Conservation (phyloP, 2,329 filamentous ascomycete species). For the Penicillium thymicola region DNA sequence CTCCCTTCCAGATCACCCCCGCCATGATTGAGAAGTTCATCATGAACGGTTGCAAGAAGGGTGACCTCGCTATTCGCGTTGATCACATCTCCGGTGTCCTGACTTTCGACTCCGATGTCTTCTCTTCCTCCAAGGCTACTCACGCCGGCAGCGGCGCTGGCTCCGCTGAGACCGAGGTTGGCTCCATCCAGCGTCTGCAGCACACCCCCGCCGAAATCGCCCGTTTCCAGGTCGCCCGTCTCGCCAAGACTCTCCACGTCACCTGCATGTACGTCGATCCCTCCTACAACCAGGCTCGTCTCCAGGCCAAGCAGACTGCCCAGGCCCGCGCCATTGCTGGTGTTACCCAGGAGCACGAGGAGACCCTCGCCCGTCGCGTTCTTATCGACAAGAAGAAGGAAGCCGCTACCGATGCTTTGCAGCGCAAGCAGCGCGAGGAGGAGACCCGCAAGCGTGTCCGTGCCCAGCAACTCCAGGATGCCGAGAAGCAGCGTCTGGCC, state of each 20-base stretch:
- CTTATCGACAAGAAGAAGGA: conserved; percentile 97
- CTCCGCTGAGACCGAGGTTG: conserved; percentile 79
- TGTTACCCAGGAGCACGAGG: conserved; percentile 85
- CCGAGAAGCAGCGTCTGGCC: conserved; percentile 82
- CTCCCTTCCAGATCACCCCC: conserved; percentile 88
- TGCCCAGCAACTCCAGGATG: conserved; percentile 83
- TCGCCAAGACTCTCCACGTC: conserved; percentile 86
- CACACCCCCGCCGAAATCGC: conserved; percentile 98
- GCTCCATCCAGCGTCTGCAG: conserved; percentile 89
- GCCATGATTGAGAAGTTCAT: conserved; percentile 99
- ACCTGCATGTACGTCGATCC: conserved; percentile 96
- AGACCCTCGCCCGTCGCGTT: conserved; percentile 79
- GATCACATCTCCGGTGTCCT: conserved; percentile 93
- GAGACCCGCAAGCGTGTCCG: conserved; percentile 82
- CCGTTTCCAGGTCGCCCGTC: conserved; percentile 84
- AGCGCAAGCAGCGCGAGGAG: conserved; percentile 87
- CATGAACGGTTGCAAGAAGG: conserved; percentile 99
- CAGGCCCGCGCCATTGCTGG: conserved; percentile 79
- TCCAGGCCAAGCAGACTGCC: conserved; percentile 74
- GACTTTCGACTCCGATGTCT: conserved; percentile 97
- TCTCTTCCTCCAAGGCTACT: conserved; percentile 91
- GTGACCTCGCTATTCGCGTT: conserved; percentile 91
- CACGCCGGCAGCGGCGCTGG: conserved; percentile 80
- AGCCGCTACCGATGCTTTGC: conserved; percentile 81
- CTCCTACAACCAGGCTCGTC: conserved; percentile 75